Evolutionary conservation across 371 early-diverging fungal species (phyloP).

Genomic region (Zychaea mexicana): DNA sequence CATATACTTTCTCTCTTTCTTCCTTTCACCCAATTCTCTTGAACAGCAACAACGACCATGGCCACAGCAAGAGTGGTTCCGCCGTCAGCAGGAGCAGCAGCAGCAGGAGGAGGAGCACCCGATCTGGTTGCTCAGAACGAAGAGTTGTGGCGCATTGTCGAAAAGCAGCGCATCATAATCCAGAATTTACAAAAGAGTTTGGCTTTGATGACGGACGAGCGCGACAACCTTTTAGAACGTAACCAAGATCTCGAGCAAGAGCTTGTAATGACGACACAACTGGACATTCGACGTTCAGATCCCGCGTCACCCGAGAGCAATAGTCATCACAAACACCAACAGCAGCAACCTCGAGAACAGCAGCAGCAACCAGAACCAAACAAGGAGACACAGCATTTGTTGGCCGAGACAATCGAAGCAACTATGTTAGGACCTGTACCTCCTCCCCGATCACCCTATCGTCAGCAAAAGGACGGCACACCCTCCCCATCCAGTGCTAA

Average conservation of each 20-base stretch:
- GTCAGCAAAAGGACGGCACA: slow-evolving; percentile 19
- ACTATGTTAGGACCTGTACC: slow-evolving; percentile 25
- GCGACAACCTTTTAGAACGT: slow-evolving; percentile 36
- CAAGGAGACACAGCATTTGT: not conserved
- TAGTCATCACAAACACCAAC: not conserved
- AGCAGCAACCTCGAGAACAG: not conserved
- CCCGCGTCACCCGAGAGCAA: not conserved
- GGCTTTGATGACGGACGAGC: slow-evolving; percentile 41
- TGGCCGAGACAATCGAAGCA: not conserved
- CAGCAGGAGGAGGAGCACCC: not conserved
- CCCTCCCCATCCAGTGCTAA: slow-evolving; percentile 9
- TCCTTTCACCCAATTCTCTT: not conserved
- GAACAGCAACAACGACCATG: slow-evolving; percentile 15
- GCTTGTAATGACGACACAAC: not conserved
- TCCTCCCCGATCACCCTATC: slow-evolving; percentile 48
- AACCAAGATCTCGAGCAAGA: slow-evolving; percentile 21
- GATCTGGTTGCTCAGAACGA: slow-evolving; percentile 61
- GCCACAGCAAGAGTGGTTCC: slow-evolving; percentile 1
- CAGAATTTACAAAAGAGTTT: slow-evolving; percentile 60
- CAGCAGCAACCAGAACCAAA: not conserved
- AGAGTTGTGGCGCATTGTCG: slow-evolving; percentile 84
- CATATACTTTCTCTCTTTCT: not conserved
- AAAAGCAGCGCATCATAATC: slow-evolving; percentile 78
- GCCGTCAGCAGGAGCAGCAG: not conserved
- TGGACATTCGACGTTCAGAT: not conserved